Evolutionary conservation across 2,329 filamentous ascomycete species (phyloP).

Genomic region (Fusarium zealandicum): DNA sequence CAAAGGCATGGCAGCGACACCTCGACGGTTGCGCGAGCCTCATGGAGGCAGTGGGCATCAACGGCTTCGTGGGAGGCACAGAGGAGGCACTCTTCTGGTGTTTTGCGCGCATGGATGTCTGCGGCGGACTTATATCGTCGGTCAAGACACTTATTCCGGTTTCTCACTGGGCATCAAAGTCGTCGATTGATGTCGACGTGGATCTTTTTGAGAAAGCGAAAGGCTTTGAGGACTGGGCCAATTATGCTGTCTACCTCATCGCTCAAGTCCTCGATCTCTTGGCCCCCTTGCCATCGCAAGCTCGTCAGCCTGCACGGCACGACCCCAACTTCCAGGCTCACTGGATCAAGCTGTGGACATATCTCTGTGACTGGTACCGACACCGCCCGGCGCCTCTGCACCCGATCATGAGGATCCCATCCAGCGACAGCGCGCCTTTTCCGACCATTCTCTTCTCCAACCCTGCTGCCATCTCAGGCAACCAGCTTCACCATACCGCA

Average conservation of each 20-base stretch:
- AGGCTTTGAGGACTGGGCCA: constrained; percentile 57
- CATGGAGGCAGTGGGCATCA: constrained; percentile 58
- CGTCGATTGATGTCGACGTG: constrained; percentile 43
- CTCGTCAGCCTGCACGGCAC: constrained; percentile 25
- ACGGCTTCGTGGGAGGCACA: constrained; percentile 58
- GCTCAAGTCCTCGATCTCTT: constrained; percentile 54
- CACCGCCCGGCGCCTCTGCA: constrained; percentile 47
- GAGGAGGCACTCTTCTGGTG: constrained; percentile 63
- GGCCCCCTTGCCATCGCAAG: constrained; percentile 30
- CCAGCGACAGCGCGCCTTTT: constrained; percentile 55
- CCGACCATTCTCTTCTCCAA: constrained; percentile 59
- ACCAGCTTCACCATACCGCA: constrained; percentile 62
- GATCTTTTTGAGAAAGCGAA: constrained; percentile 46
- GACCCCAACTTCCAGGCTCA: constrained; percentile 38
- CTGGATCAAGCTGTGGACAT: constrained; percentile 51
- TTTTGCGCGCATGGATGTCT: constrained; percentile 62
- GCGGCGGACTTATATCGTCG: constrained; percentile 60
- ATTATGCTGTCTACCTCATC: constrained; percentile 57
- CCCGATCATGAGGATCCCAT: constrained; percentile 46
- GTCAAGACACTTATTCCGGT: constrained; percentile 58
- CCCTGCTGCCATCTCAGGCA: constrained; percentile 60
- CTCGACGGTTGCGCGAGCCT: constrained; percentile 60
- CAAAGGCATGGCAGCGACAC: constrained; percentile 59
- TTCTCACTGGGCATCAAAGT: constrained; percentile 53
- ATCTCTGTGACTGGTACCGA: constrained; percentile 52